Evolutionary conservation across 2,329 filamentous ascomycete genomes (phyloP), one percentile per base, ranked within the genome.

Genomic region (Aspergillus ochraceoroseus): DNA sequence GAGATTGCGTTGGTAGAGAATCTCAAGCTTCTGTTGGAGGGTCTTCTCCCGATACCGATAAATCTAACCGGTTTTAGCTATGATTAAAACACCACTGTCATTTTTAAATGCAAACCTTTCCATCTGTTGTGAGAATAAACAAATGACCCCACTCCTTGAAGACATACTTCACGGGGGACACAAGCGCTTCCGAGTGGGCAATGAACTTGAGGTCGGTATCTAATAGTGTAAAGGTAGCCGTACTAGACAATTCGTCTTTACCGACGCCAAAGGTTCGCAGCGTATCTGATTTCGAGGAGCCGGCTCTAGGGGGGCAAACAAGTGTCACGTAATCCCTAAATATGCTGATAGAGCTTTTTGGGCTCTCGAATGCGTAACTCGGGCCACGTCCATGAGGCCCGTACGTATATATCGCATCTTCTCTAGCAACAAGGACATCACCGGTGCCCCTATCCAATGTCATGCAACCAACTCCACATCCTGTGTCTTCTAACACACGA

Each of bases 341-440:
- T 9, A 85, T 78, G 30, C 79, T 75, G 23, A 95, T 79, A 40
- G 87, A 74, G 53, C 82, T 89, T 68, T 98, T 98, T 5, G 85
- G 81, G 4, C 87, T 85, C 61, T 98, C 90, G 59, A 94, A 96
- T 0, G 88, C 88, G 64, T 86, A 89, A 27, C 87, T 90, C 1
- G 87, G 83, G 0, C 88, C 88, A 44, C 89, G 79, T 0, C 90
- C 90, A 43, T 92, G 85, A 0, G 84, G 69, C 0, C 83, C 85
- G 65, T 96, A 98, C 44, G 87, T 89, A 66, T 96, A 96, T 38
- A 98, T 84, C 5, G 90, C 92, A 74, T 98, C 94, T 53, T 95
- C 87, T 46, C 92, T 75, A 1, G 84, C 92, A n/a, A 98, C 83
- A 2, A 98, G 78, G 13, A 98, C 82, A 50, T 95, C 87, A 4